Percentiles rank a stretch among this genome's conserved stretches.
Evolutionary conservation across 1,139 yeast species (phyloP).

Genomic region (Scheffersomyces illinoinensis): DNA sequence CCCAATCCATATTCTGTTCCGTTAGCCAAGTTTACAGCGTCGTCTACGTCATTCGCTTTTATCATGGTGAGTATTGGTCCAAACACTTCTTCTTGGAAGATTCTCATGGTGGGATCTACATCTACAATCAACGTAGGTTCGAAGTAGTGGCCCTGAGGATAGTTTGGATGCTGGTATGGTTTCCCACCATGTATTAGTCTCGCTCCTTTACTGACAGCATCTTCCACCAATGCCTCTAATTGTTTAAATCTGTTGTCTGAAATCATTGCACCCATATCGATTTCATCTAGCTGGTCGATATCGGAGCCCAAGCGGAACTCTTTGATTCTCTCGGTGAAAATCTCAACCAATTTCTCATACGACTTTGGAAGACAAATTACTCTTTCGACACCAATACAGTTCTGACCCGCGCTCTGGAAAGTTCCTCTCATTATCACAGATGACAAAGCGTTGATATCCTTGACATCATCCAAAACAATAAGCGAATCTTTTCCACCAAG

Average conservation of each 20-base stretch:
- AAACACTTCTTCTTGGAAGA: slow-evolving; percentile 84
- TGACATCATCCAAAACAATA: slow-evolving; percentile 74
- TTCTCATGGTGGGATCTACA: slow-evolving; percentile 73
- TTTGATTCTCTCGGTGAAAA: slow-evolving; percentile 58
- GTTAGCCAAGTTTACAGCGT: slow-evolving; percentile 81
- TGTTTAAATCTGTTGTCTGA: slow-evolving; percentile 70
- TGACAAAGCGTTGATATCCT: slow-evolving; percentile 59
- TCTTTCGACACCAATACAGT: slow-evolving; percentile 95
- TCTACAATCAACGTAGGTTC: slow-evolving; percentile 84
- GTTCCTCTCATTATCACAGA: slow-evolving; percentile 91
- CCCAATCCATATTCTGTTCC: slow-evolving; percentile 91
- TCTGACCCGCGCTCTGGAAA: slow-evolving; percentile 95
- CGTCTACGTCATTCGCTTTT: slow-evolving; percentile 62
- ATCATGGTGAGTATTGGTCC: slow-evolving; percentile 86
- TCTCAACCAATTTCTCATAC: slow-evolving; percentile 61
- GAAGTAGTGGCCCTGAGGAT: slow-evolving; percentile 93
- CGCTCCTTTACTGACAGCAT: slow-evolving; percentile 85
- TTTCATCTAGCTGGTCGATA: slow-evolving; percentile 83
- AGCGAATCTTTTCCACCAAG: slow-evolving; percentile 95
- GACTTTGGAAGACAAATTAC: slow-evolving; percentile 74
- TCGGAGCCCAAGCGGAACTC: slow-evolving; percentile 80
- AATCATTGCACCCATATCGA: slow-evolving; percentile 96
- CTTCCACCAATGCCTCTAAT: slow-evolving; percentile 63
- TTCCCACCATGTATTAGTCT: slow-evolving; percentile 76
- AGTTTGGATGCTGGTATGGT: slow-evolving; percentile 79